Evolutionary conservation across 1,139 yeast species (phyloP).

Genomic region (Suhomyces ambrosiae): DNA sequence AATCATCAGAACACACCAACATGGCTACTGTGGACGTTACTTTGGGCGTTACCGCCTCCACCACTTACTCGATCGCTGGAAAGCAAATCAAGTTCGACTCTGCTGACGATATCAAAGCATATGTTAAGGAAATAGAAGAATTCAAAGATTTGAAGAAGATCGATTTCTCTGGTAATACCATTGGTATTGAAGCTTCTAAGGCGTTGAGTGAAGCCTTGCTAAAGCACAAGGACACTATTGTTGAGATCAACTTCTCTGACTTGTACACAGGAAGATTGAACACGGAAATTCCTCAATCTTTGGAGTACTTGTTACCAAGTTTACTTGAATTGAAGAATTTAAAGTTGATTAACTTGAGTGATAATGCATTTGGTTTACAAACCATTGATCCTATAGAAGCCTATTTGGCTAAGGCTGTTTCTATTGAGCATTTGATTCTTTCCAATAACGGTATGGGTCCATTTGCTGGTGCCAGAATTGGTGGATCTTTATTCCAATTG

Average conservation of each 20-base stretch:
- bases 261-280: slow-evolving; percentile 92
- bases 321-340: slow-evolving; percentile 68
- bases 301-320: slow-evolving; percentile 71
- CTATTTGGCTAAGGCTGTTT: slow-evolving; percentile 72
- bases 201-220: slow-evolving; percentile 64
- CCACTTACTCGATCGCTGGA: slow-evolving; percentile 64
- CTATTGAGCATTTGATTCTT: slow-evolving; percentile 81
- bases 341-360: slow-evolving; percentile 79
- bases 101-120: slow-evolving; percentile 70
- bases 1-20: background rate
- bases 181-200: slow-evolving; percentile 86
- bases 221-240: slow-evolving; percentile 51
- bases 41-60: slow-evolving; percentile 33
- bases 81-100: slow-evolving; percentile 76
- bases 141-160: slow-evolving; percentile 51
- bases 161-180: slow-evolving; percentile 90
- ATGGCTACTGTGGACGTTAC: slow-evolving; percentile 31
- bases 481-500: slow-evolving; percentile 74
- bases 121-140: slow-evolving; percentile 54
- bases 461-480: slow-evolving; percentile 92
- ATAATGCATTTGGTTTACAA: slow-evolving; percentile 95
- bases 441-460: slow-evolving; percentile 99
- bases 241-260: slow-evolving; percentile 82
- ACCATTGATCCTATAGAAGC: slow-evolving; percentile 87
- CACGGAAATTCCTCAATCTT: slow-evolving; percentile 88